Percentiles rank a stretch among this genome's conserved stretches.
Conservation (phyloP, 306 rosid species). For the Trifolium pratense region DNA sequence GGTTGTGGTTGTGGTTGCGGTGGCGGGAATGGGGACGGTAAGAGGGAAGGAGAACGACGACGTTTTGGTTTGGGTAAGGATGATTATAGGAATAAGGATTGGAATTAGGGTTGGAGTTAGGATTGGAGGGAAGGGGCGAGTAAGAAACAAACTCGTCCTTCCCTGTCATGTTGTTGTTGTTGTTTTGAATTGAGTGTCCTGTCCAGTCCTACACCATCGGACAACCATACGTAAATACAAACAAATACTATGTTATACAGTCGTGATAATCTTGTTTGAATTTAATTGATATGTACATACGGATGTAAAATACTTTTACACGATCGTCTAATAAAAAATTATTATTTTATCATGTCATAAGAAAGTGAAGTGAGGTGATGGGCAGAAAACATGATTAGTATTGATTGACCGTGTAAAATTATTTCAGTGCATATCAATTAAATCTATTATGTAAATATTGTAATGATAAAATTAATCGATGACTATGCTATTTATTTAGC, state of each 20-base stretch:
- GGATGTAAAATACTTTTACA: no score
- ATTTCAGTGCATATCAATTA: no score
- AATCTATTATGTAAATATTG: no score
- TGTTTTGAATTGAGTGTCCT: neutral
- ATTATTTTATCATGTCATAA: no score
- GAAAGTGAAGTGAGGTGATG: no score
- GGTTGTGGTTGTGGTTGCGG: conserved; percentile 20
- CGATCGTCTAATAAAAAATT: no score
- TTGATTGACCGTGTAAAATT: no score
- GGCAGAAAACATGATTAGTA: no score
- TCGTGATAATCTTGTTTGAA: no score
- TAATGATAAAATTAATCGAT: no score
- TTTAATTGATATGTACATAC: no score
- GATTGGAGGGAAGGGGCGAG: conserved; percentile 54
- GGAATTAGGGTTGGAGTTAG: neutral
- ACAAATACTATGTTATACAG: neutral
- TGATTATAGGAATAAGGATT: conserved; percentile 4
- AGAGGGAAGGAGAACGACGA: conserved; percentile 66
- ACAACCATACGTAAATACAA: neutral
- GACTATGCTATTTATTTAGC: no score
- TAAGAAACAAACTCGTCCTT: conserved; percentile 52
- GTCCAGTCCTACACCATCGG: neutral
- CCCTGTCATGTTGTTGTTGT: conserved; percentile 48
- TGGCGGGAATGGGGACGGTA: conserved; percentile 36
- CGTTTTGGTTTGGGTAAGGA: conserved; percentile 51